Evolutionary conservation across 805 yeast genomes (phyloP), one percentile per base, ranked within the genome.

Genomic region (Wickerhamomyces alni): DNA sequence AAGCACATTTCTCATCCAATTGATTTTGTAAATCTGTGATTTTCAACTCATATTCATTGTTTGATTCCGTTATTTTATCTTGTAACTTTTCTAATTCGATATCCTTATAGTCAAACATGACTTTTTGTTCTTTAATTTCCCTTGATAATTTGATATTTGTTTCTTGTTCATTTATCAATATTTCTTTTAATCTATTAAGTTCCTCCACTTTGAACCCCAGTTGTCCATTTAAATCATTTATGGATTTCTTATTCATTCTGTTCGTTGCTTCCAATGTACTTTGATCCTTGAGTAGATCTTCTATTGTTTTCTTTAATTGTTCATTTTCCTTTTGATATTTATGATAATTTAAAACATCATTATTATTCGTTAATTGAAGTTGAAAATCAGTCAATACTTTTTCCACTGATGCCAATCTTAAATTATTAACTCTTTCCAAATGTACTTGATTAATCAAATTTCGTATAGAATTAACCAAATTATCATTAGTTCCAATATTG

Each of bases 351-450:
- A 21, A 31, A 4, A 21, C 34, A 21, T 35, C 37, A 24, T 37
- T 31, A 25, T 42, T 46, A 13, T 35, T 35, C 10, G 28, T 35
- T 18, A 50, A 17, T 21, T 44, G 40, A 15, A 33, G 28, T 30
- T 62, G 70, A 48, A 78, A 84, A 42, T 69, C 70, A 32, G 61
- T 59, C 42, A 83, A 55, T 47, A 80, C 82, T 18, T 60, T 63
- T 27, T 75, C 77, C 31, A 84, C 62, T 10, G 81, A 70, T 33
- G 65, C 63, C 39, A 82, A 56, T 41, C 77, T 70, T 46, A 74
- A 65, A 47, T 70, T 77, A 49, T 82, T 83, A 38, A 77, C 67
- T 48, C 74, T 79, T 40, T 78, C 77, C 45, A 73, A 66, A 37
- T 77, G 70, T 16, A 84, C 61, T 39, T 77, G 77, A 22, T 72